Evolutionary conservation across 75 land plant species (phyloP).

Genomic region (Pinus taeda): DNA sequence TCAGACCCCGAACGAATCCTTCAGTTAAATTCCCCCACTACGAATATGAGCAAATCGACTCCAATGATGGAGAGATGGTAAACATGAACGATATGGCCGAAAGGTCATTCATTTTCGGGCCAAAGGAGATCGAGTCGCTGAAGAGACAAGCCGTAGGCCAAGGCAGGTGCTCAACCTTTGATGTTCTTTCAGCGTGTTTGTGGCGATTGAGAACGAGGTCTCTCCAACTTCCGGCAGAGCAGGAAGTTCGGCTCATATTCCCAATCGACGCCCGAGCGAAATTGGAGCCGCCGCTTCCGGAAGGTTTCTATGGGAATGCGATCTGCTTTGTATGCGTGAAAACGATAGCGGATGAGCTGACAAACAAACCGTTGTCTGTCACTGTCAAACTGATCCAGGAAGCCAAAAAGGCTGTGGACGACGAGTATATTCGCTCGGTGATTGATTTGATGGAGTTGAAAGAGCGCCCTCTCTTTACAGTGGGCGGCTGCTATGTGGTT

Average conservation of each 20-base stretch:
- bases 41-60: constrained; percentile 29
- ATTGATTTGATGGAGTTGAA: constrained; percentile 55
- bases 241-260: constrained; percentile 31
- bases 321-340: constrained; percentile 42
- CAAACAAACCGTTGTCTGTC: constrained; percentile 28
- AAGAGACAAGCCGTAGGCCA: not conserved
- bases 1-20: constrained; percentile 37
- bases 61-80: not conserved
- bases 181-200: constrained; percentile 36
- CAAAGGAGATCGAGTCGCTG: constrained; percentile 12
- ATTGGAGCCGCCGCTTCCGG: constrained; percentile 44
- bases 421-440: constrained; percentile 58
- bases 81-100: constrained; percentile 3
- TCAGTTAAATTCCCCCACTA: constrained; percentile 22
- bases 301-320: constrained; percentile 76
- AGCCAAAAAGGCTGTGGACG: constrained; percentile 32
- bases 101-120: constrained; percentile 31
- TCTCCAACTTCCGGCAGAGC: constrained; percentile 16
- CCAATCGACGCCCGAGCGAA: constrained; percentile 32
- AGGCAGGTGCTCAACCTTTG: constrained; percentile 17
- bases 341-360: constrained; percentile 37
- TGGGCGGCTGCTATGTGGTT: too few species aligned
- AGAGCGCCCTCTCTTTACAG: constrained; percentile 19
- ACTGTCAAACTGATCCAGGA: constrained; percentile 36
- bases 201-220: constrained; percentile 46